These are phyloP conservation scores for Collybia mongolica DNA, from an alignment of 768 basidiomycete genomes.

Conservation along the genomic window DNA sequence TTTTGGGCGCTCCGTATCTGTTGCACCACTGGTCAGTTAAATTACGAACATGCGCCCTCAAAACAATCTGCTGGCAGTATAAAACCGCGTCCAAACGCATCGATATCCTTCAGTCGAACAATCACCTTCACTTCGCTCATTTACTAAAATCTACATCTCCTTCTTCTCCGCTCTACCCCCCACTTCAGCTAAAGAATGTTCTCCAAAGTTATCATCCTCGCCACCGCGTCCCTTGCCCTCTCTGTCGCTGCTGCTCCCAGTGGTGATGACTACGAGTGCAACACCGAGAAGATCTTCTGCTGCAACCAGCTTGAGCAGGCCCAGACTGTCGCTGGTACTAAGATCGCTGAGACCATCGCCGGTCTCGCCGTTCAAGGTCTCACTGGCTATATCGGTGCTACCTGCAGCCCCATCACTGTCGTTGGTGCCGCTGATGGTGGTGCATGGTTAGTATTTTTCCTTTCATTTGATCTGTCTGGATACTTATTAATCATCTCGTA, in stretches of 20 bases:
- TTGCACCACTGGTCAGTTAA: too few species aligned
- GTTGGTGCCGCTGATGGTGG: conserved; percentile 10
- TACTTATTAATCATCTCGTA: not conserved
- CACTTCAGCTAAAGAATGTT: too few species aligned
- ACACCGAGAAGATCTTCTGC: conserved; percentile 18
- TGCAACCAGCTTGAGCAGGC: conserved; percentile 13
- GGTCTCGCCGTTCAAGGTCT: not conserved
- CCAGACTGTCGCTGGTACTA: not conserved
- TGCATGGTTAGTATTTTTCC: conserved; percentile 6
- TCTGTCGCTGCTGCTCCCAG: not conserved
- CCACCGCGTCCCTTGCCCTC: too few species aligned
- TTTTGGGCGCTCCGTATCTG: too few species aligned
- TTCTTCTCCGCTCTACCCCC: too few species aligned
- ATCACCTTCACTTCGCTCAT: too few species aligned
- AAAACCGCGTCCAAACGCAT: too few species aligned
- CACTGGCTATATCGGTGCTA: conserved; percentile 9
- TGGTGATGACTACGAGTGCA: conserved; percentile 7
- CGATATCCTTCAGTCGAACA: too few species aligned
- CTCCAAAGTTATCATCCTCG: too few species aligned
- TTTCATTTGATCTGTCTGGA: not conserved
- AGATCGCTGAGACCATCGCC: not conserved
- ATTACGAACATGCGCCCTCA: too few species aligned
- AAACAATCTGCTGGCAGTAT: too few species aligned
- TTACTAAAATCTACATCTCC: too few species aligned
- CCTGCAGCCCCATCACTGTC: conserved; percentile 9